Percentiles rank a stretch among this genome's conserved stretches.
Evolutionary conservation across 768 basidiomycete genomes (phyloP).

Genomic region (Boletus patriciae): DNA sequence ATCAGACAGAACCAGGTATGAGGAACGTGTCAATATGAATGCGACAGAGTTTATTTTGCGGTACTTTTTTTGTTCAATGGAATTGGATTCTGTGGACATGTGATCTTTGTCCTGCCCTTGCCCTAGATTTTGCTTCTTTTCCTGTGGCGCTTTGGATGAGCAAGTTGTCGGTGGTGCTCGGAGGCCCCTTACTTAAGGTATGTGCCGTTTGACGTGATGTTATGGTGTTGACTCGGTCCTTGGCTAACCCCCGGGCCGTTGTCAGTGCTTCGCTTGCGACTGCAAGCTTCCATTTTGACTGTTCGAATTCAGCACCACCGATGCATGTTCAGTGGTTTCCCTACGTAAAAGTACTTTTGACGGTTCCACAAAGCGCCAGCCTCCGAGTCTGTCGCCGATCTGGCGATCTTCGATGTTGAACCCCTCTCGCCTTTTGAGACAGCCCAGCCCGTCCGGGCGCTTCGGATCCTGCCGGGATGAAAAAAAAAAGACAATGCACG

Average conservation of each 20-base stretch:
- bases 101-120: not conserved
- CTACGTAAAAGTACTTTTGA: not conserved
- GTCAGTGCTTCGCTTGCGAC: too few species aligned
- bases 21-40: not conserved
- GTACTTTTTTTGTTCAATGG: not conserved
- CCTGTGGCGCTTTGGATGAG: not conserved
- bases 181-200: not conserved
- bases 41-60: not conserved
- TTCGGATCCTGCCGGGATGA: not conserved
- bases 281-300: too few species aligned
- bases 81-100: not conserved
- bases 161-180: constrained; percentile 4
- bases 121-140: not conserved
- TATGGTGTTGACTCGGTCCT: not conserved
- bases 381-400: too few species aligned
- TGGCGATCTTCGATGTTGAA: not conserved
- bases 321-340: not conserved
- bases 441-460: not conserved
- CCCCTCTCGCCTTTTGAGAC: not conserved
- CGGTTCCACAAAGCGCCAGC: not conserved
- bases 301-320: too few species aligned
- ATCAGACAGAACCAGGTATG: not conserved
- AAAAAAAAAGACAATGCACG: not conserved
- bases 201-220: constrained; percentile 7
- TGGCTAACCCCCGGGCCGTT: too few species aligned